Conservation (phyloP, 2,329 filamentous ascomycete species). For the Claviceps sp. region DNA sequence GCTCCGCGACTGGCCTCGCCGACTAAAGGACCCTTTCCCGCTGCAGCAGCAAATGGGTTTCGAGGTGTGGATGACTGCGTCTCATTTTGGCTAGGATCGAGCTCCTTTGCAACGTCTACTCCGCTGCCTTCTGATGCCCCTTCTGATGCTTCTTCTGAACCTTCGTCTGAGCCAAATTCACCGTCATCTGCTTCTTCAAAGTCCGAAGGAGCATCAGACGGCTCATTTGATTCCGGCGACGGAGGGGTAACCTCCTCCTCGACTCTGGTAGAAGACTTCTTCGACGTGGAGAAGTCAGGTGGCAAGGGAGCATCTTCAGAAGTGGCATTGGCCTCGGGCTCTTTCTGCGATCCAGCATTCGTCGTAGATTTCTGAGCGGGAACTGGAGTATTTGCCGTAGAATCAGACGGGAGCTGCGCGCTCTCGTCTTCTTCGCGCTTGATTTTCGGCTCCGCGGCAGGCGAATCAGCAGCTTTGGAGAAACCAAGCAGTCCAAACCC, state of each 20-base stretch:
- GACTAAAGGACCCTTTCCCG: constrained; percentile 34
- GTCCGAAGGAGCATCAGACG: constrained; percentile 22
- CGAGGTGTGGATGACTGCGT: constrained; percentile 41
- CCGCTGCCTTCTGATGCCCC: constrained; percentile 43
- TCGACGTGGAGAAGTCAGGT: constrained; percentile 16
- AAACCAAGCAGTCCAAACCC: constrained; percentile 14
- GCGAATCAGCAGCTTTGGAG: constrained; percentile 7
- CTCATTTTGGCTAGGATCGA: constrained; percentile 37
- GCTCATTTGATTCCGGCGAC: constrained; percentile 24
- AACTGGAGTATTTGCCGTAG: constrained; percentile 23
- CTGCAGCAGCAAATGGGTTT: constrained; percentile 42
- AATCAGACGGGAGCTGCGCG: constrained; percentile 39
- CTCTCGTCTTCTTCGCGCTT: constrained; percentile 23
- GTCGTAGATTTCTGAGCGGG: constrained; percentile 5
- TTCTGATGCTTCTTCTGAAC: constrained; percentile 26
- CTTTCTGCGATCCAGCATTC: constrained; percentile 6
- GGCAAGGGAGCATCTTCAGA: constrained; percentile 17
- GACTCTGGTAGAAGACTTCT: constrained; percentile 10
- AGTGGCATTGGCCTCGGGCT: constrained; percentile 13
- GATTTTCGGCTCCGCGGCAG: constrained; percentile 15
- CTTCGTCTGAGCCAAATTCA: constrained; percentile 30
- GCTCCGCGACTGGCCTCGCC: constrained; percentile 38
- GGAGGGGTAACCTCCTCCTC: constrained; percentile 25
- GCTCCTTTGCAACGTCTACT: constrained; percentile 50
- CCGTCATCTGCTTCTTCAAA: constrained; percentile 25